Evolutionary conservation across 495 filamentous ascomycete species (phyloP), one percentile per base, ranked within the genome.

Genomic region (Barbatosphaeria neglecta): DNA sequence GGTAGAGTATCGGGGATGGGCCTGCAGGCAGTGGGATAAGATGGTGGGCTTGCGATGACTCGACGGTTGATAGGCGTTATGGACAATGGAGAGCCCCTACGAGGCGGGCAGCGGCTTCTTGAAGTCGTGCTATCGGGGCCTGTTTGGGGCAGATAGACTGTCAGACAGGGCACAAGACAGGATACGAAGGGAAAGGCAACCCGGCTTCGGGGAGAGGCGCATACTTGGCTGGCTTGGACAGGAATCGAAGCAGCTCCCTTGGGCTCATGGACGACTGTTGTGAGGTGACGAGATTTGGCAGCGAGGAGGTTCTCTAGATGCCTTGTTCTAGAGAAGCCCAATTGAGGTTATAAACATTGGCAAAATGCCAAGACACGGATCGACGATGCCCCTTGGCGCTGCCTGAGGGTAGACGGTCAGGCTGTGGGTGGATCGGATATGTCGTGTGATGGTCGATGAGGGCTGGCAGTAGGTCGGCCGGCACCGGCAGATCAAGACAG

Each of bases 161-260:
- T 5, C 16, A 2, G 43, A 20, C 4, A 23, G 43, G 15, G 40
- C 42, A 25, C 44, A 28, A 41, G n/a, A 42, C 18, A 39, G 40
- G 41, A 18, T 18, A 27, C 39, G 22, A 19, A 41, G 31, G 11
- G 11, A 20, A 22, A 37, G 24, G 16, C 1, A 2, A 22, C 6
- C 22, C 19, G 31, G 19, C 2, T 8, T 13, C n/a, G 22, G 37
- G 43, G 22, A 17, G 35, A 27, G 44, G 37, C 16, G 73, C 84
- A 65, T 67, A 97, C 90, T 95, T 95, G 62, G 86, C 87, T 58
- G 89, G 90, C 74, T 93, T 93, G 50, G 87, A 95, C 52, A 96
- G 78, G 72, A 95, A 89, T 72, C 87, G 86, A 59, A 96, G 78
- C 55, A 95, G 82, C 66, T 95, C 88, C 72, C 81, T 82, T 66